phyloP scores from a whole-genome alignment of 2,329 filamentous ascomycete genomes.

The Pseudogymnoascus verrucosus region DNA sequence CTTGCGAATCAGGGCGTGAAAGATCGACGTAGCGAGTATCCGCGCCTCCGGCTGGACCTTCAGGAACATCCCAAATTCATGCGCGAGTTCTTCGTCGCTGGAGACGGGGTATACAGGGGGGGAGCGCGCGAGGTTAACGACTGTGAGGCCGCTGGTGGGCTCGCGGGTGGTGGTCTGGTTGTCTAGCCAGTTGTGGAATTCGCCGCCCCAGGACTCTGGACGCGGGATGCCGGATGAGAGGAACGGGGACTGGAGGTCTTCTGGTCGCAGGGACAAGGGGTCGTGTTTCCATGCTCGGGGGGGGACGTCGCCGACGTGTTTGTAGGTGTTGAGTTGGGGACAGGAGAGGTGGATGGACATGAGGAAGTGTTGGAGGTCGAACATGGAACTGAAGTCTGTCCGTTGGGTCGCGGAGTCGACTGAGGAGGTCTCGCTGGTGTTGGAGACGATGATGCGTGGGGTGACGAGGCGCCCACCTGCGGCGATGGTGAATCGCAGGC shows the following conservation, averaged over 20 bases:
- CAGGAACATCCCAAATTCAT: constrained; percentile 34
- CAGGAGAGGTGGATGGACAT: neutral
- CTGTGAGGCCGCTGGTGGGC: neutral
- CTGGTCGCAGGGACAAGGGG: neutral
- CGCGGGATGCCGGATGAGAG: neutral
- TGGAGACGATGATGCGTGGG: constrained; percentile 31
- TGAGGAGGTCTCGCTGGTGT: constrained; percentile 20
- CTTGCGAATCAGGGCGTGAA: constrained; percentile 25
- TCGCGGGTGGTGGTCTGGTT: neutral
- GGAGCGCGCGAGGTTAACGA: constrained; percentile 23
- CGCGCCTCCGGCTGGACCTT: constrained; percentile 24
- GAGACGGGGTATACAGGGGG: constrained; percentile 33
- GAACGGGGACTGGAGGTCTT: neutral
- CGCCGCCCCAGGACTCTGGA: neutral
- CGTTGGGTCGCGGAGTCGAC: neutral
- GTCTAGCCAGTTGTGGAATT: neutral
- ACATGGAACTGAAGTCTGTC: neutral
- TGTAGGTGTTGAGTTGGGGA: neutral
- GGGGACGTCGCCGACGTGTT: neutral
- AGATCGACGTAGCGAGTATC: constrained; percentile 27
- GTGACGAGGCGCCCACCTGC: constrained; percentile 31
- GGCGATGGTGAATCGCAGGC: constrained; percentile 33
- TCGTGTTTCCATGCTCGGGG: neutral
- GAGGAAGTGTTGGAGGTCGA: neutral
- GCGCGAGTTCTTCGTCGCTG: constrained; percentile 29